Evolutionary conservation across 108 stramenopile species (phyloP), one percentile per base, ranked within the genome.

Genomic region (Conticribra weissflogii): DNA sequence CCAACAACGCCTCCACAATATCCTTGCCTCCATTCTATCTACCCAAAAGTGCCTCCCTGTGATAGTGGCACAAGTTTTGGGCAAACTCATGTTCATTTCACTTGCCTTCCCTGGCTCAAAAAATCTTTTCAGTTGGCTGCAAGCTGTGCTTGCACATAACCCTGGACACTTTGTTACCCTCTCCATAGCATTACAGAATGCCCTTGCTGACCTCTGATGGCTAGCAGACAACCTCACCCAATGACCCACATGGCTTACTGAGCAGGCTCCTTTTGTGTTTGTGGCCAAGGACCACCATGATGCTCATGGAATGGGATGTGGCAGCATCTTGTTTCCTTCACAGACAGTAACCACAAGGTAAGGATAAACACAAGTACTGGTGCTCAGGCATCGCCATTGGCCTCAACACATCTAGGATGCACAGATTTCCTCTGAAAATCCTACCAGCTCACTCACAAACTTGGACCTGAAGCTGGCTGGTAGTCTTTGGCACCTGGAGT

Each of bases 401-500:
- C 65, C 78, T 0, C 3, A 33, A 0, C 19, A n/a, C 36, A 64
- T 79, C 21, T 3, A 9, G 0, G 27, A 41, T 0, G 18, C 0
- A 24, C 76, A 0, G 56, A 76, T 3, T 47, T 69, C 12, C 14
- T 14, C 16, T 41, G 46, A 18, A 81, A 81, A 19, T 68, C 68
- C n/a, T 23, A 12, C 24, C 61, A 74, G 19, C 65, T 50, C 68
- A 59, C n/a, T 81, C 48, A 64, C 74, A 19, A 81, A 68, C 51
- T 72, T 63, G n/a, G 80, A 76, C 47, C 69, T 76, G 18, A 74
- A 81, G 49, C 54, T 81, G 0, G 68, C 74, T 23, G 74, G 74
- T 29, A 72, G 71, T 0, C 47, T 88, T 0, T 50, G 66, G 2
- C 85, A 86, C 32, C 56, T 72, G 19, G 86, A 85, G 18, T 71